phyloP scores from a whole-genome alignment of 192 early-diverging fungal species.

The Allomyces macrogynus region DNA sequence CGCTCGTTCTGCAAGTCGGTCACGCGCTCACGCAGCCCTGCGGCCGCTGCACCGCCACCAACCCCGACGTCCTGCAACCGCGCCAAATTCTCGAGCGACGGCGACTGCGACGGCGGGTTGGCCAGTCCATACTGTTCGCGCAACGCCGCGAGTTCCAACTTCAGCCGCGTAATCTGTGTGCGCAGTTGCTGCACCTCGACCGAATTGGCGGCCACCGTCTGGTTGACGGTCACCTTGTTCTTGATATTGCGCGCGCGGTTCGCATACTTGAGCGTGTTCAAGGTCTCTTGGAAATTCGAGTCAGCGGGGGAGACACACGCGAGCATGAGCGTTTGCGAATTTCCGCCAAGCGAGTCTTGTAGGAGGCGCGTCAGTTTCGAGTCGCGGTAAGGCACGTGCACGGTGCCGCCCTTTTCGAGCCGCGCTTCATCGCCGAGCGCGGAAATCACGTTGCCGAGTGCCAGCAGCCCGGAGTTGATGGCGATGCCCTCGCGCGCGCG shows the following conservation, averaged over 20 bases:
- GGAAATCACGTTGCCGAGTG: slow-evolving; percentile 96
- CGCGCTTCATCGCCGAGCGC: slow-evolving; percentile 58
- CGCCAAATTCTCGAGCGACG: slow-evolving; percentile 6
- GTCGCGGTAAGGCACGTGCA: slow-evolving; percentile 89
- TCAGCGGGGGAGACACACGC: slow-evolving; percentile 83
- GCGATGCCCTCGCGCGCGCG: slow-evolving; percentile 88
- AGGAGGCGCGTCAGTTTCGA: slow-evolving; percentile 90
- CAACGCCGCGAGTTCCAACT: slow-evolving; percentile 25
- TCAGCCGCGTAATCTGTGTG: slow-evolving; percentile 24
- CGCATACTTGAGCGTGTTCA: slow-evolving; percentile 93
- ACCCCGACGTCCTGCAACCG: neutral
- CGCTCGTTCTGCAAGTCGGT: neutral
- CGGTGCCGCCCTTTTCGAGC: slow-evolving; percentile 13
- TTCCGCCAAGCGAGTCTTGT: slow-evolving; percentile 90
- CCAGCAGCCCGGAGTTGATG: slow-evolving; percentile 87
- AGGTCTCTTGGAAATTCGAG: slow-evolving; percentile 63
- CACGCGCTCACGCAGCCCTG: neutral
- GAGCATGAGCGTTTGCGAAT: slow-evolving; percentile 82
- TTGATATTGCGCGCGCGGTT: slow-evolving; percentile 89
- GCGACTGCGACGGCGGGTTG: slow-evolving; percentile 7
- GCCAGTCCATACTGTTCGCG: slow-evolving; percentile 6
- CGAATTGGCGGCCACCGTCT: slow-evolving; percentile 21
- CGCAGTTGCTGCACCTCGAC: slow-evolving; percentile 32
- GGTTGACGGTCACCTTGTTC: slow-evolving; percentile 26
- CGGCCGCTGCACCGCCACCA: neutral